These are phyloP conservation scores for Aaosphaeria pasadenensis DNA, from an alignment of 2,329 filamentous ascomycete genomes.

Conservation along the genomic window DNA sequence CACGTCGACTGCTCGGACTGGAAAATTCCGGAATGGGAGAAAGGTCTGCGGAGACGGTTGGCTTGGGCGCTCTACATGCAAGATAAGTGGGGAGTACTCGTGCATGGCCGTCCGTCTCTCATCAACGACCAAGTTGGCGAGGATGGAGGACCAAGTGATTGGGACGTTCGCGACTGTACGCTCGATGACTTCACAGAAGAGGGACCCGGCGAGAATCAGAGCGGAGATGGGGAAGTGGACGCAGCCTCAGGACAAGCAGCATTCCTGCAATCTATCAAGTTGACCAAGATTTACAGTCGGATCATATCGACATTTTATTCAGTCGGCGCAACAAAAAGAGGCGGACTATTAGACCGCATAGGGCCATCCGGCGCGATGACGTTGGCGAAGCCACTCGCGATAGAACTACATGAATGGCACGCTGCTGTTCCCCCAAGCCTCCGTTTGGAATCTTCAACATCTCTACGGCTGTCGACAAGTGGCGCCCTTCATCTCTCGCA, in stretches of 20 bases:
- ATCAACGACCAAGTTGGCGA: slow-evolving; percentile 26
- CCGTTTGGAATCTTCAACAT: slow-evolving; percentile 46
- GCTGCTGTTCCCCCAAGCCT: slow-evolving; percentile 45
- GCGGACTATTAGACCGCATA: slow-evolving; percentile 38
- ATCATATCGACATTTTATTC: slow-evolving; percentile 54
- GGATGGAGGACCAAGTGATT: slow-evolving; percentile 22
- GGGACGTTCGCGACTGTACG: slow-evolving; percentile 55
- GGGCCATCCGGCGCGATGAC: slow-evolving; percentile 49
- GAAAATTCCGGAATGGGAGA: slow-evolving; percentile 63
- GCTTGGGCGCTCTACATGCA: slow-evolving; percentile 66
- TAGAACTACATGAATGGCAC: slow-evolving; percentile 54
- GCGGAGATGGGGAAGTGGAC: slow-evolving; percentile 32
- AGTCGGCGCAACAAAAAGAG: slow-evolving; percentile 44
- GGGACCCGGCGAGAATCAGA: slow-evolving; percentile 29
- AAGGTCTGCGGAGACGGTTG: slow-evolving; percentile 58
- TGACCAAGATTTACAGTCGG: slow-evolving; percentile 52
- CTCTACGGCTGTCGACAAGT: slow-evolving; percentile 28
- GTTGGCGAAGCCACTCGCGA: slow-evolving; percentile 54
- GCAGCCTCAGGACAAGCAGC: slow-evolving; percentile 30
- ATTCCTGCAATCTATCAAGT: slow-evolving; percentile 52
- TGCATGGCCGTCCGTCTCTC: slow-evolving; percentile 57
- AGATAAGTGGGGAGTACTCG: slow-evolving; percentile 60
- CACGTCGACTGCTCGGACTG: slow-evolving; percentile 59
- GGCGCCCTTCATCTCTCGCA: slow-evolving; percentile 43
- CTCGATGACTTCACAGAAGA: slow-evolving; percentile 46